Evolutionary conservation across 257 asterid species (phyloP).

Genomic region (Hygrophila difformis): DNA sequence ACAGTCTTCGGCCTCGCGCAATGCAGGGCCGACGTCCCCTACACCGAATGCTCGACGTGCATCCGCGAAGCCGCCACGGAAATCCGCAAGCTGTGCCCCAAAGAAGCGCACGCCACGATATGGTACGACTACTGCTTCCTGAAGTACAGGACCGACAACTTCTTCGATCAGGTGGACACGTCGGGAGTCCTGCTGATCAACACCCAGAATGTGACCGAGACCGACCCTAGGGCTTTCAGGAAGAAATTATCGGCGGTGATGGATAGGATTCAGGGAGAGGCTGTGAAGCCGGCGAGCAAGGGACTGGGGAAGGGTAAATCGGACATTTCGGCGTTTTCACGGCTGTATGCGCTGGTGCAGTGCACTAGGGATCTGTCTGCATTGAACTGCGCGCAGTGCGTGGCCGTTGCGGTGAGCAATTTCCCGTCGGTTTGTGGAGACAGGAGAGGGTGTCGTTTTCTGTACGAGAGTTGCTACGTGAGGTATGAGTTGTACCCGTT

Average conservation of each 20-base stretch:
- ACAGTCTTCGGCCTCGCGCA: conserved; percentile 59
- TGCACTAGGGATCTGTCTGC: conserved; percentile 60
- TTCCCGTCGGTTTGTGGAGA: conserved; percentile 28
- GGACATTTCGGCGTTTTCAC: conserved; percentile 21
- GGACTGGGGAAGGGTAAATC: conserved; percentile 58
- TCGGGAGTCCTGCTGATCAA: conserved; percentile 32
- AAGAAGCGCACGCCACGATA: conserved; percentile 41
- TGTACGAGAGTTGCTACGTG: conserved; percentile 56
- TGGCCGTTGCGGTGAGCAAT: conserved; percentile 45
- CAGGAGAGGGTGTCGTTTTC: conserved; percentile 53
- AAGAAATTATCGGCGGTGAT: conserved; percentile 23
- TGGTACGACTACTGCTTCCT: conserved; percentile 63
- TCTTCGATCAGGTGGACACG: conserved; percentile 47
- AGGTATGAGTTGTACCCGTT: conserved; percentile 74
- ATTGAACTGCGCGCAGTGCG: conserved; percentile 25
- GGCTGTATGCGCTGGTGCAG: conserved; percentile 61
- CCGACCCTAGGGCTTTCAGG: conserved; percentile 37
- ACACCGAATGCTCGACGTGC: conserved; percentile 48
- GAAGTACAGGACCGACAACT: conserved; percentile 26
- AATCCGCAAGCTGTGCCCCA: conserved; percentile 34
- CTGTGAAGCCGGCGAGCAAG: conserved; percentile 30
- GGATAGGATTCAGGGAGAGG: conserved; percentile 31
- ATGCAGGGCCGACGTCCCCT: conserved; percentile 68
- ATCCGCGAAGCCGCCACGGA: conserved; percentile 38
- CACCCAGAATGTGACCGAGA: conserved; percentile 42